Evolutionary conservation across 345 rosid genomes (phyloP).

Genomic region (Sapria himalayana): DNA sequence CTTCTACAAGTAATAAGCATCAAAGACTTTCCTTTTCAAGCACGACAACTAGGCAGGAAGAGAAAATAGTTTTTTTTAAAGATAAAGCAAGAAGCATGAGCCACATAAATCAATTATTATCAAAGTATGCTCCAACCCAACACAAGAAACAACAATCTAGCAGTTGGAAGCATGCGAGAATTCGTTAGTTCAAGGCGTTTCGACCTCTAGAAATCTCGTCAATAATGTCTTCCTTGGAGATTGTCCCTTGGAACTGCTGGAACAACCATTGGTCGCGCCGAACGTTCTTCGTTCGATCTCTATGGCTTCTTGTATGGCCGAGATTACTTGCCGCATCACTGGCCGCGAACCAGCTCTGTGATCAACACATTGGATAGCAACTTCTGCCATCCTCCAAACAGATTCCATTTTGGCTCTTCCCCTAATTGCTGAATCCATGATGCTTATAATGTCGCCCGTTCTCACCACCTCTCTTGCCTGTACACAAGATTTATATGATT

Average conservation of each 20-base stretch:
- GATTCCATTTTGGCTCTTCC: slow-evolving; percentile 61
- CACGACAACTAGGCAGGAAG: too few relatives aligned
- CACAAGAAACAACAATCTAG: slow-evolving; percentile 40
- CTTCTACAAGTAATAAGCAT: too few relatives aligned
- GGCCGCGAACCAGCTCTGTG: slow-evolving; percentile 49
- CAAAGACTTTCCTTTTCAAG: too few relatives aligned
- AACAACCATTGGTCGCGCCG: slow-evolving; percentile 12
- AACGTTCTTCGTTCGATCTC: slow-evolving; percentile 49
- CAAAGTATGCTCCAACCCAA: too few relatives aligned
- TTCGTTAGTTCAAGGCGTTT: slow-evolving; percentile 65
- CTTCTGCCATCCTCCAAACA: slow-evolving; percentile 77
- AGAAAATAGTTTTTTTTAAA: too few relatives aligned
- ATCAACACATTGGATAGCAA: slow-evolving; percentile 73
- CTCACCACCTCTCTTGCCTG: slow-evolving; percentile 78
- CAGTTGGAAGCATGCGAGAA: slow-evolving; percentile 47
- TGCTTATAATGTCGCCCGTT: slow-evolving; percentile 59
- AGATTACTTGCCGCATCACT: slow-evolving; percentile 66
- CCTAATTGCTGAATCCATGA: slow-evolving; percentile 37
- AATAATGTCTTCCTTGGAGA: slow-evolving; percentile 69
- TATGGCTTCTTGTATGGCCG: slow-evolving; percentile 70
- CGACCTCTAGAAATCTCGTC: slow-evolving; percentile 78
- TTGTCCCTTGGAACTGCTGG: slow-evolving; percentile 34
- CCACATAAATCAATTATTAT: too few relatives aligned
- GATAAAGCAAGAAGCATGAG: too few relatives aligned
- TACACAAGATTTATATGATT: too few relatives aligned